phyloP scores from a whole-genome alignment of 2,329 filamentous ascomycete genomes.

The Penicillium carneum region DNA sequence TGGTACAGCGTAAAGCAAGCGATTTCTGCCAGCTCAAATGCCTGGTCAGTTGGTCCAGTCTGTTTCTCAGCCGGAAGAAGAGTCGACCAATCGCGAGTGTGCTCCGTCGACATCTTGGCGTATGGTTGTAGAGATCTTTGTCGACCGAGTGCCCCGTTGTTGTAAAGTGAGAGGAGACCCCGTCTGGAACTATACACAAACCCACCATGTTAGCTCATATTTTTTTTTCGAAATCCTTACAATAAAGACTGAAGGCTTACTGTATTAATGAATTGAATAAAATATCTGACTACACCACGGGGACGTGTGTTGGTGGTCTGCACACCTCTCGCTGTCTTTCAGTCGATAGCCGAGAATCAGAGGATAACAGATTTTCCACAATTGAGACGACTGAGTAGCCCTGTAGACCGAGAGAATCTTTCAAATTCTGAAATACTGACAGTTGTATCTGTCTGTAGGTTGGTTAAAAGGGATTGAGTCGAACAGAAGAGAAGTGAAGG shows the following conservation, averaged over 20 bases:
- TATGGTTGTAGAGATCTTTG: neutral
- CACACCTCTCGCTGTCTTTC: neutral
- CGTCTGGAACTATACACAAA: neutral
- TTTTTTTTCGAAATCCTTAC: neutral
- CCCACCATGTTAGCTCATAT: neutral
- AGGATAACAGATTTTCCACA: neutral
- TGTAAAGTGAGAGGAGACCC: neutral
- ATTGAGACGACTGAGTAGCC: neutral
- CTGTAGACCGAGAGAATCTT: neutral
- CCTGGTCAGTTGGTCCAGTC: neutral
- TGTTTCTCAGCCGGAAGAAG: neutral
- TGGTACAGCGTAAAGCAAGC: neutral
- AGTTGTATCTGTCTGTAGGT: neutral
- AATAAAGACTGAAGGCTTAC: neutral
- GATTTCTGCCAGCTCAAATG: neutral
- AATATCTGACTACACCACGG: neutral
- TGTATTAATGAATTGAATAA: neutral
- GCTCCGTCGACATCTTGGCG: neutral
- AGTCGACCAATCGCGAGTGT: slow-evolving; percentile 1
- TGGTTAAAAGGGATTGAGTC: neutral
- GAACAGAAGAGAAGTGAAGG: no score
- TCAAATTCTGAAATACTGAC: neutral
- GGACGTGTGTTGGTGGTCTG: neutral
- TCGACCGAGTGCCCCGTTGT: neutral
- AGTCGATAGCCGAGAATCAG: neutral